These are phyloP conservation scores for Chlorella sp. DNA, from an alignment of 139 green algal species.

Conservation along the genomic window DNA sequence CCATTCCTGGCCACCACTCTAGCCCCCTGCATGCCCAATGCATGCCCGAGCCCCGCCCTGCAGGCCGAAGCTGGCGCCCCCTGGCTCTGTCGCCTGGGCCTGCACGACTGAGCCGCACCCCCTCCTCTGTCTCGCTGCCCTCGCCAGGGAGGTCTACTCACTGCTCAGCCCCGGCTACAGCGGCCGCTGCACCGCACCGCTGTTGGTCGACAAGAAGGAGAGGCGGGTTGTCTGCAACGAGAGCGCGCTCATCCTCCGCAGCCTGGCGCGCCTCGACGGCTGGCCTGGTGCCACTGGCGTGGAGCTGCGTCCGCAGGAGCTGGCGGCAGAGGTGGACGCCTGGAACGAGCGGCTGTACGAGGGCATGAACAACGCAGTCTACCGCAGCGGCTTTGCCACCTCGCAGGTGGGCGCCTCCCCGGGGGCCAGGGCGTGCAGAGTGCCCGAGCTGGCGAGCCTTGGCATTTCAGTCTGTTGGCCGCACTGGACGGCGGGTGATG, in stretches of 20 bases:
- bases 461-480: too few species aligned
- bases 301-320: conserved; percentile 61
- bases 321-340: conserved; percentile 62
- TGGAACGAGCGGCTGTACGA: conserved; percentile 72
- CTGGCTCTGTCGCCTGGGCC: too few species aligned
- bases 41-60: too few species aligned
- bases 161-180: conserved; percentile 62
- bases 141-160: conserved; percentile 83
- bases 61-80: too few species aligned
- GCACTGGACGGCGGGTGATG: too few species aligned
- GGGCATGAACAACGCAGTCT: conserved; percentile 86
- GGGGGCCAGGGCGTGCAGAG: too few species aligned
- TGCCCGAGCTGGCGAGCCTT: too few species aligned
- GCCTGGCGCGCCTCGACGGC: conserved; percentile 56
- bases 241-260: conserved; percentile 72
- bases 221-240: conserved; percentile 78
- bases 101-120: not conserved
- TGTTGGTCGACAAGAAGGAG: conserved; percentile 75
- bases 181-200: conserved; percentile 86
- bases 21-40: too few species aligned
- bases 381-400: conserved; percentile 81
- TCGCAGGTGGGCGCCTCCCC: conserved; percentile 70
- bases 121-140: not conserved
- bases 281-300: conserved; percentile 44
- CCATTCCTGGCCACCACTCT: too few species aligned